Evolutionary conservation across 2,329 filamentous ascomycete species (phyloP).

Genomic region (Talaromyces amestolkiae): DNA sequence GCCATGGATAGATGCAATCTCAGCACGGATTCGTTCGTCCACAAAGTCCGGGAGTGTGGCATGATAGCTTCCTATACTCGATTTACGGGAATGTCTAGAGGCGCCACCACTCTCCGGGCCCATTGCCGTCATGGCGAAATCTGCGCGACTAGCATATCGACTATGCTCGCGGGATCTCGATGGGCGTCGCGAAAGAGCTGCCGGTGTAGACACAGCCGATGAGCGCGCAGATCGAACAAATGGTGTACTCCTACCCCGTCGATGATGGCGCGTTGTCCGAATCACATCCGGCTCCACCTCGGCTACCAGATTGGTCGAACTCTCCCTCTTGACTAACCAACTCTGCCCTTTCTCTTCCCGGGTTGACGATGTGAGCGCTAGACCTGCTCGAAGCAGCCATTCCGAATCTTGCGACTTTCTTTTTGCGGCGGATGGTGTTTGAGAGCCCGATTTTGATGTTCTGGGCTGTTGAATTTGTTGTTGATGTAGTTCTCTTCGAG

Average conservation of each 20-base stretch:
- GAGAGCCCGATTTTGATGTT: constrained; percentile 1
- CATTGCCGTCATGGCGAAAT: constrained; percentile 37
- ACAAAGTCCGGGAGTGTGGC: constrained; percentile 50
- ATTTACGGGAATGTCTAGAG: constrained; percentile 16
- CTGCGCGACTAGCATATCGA: constrained; percentile 34
- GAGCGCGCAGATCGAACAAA: constrained; percentile 26
- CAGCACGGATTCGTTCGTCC: constrained; percentile 42
- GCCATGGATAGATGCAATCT: constrained; percentile 36
- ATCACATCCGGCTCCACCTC: constrained; percentile 34
- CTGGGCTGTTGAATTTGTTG: constrained; percentile 21
- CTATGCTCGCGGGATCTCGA: constrained; percentile 36
- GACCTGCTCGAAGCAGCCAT: constrained; percentile 60
- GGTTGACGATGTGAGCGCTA: constrained; percentile 56
- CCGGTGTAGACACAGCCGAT: constrained; percentile 39
- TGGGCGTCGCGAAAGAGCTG: constrained; percentile 29
- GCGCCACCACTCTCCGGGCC: constrained; percentile 14
- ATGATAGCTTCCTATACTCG: constrained; percentile 20
- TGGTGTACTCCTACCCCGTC: constrained; percentile 26
- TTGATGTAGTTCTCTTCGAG: constrained; percentile 23
- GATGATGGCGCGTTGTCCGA: constrained; percentile 21
- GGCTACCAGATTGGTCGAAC: constrained; percentile 53
- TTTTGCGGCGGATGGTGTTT: constrained; percentile 18
- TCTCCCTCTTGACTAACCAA: constrained; percentile 58
- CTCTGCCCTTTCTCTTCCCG: constrained; percentile 62
- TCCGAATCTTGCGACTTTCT: constrained; percentile 44